Percentiles rank a stretch among this genome's conserved stretches.
Evolutionary conservation across 345 rosid species (phyloP).

Genomic region (Noccaea caerulescens): DNA sequence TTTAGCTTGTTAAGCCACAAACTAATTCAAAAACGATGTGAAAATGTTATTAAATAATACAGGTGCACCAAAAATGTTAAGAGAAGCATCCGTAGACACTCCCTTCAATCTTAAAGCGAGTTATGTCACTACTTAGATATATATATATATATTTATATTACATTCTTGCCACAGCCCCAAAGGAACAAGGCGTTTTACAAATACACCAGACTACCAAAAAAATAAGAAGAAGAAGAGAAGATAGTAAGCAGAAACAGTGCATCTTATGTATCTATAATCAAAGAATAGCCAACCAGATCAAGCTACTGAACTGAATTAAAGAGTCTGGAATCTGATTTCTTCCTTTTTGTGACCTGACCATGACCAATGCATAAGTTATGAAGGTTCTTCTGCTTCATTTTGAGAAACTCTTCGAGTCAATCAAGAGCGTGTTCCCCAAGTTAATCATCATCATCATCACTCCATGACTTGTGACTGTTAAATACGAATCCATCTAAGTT

Average conservation of each 20-base stretch:
- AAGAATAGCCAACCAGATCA: constrained; percentile 37
- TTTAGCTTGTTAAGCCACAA: background rate
- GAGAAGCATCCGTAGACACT: constrained; percentile 20
- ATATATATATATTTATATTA: background rate
- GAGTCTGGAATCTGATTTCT: constrained; percentile 21
- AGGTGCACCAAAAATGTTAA: constrained; percentile 22
- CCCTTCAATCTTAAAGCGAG: background rate
- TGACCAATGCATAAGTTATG: constrained; percentile 10
- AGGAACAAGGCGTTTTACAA: constrained; percentile 15
- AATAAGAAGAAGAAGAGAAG: background rate
- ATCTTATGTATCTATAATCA: constrained; percentile 6
- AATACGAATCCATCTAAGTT: constrained; percentile 16
- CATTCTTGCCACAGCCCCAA: constrained; percentile 25
- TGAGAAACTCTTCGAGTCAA: constrained; percentile 27
- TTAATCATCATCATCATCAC: constrained; percentile 30
- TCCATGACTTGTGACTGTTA: constrained; percentile 13
- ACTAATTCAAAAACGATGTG: background rate
- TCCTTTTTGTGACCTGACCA: background rate
- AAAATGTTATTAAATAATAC: constrained; percentile 8
- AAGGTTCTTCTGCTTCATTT: constrained; percentile 22
- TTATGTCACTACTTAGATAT: constrained; percentile 6
- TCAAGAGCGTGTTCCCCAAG: constrained; percentile 25
- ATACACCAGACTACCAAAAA: background rate
- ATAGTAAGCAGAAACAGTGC: background rate
- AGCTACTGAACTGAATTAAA: constrained; percentile 21